Evolutionary conservation across 1,284 basidiomycete genomes (phyloP), one percentile per base, ranked within the genome.

Genomic region (Singerocomus rubriflavus): DNA sequence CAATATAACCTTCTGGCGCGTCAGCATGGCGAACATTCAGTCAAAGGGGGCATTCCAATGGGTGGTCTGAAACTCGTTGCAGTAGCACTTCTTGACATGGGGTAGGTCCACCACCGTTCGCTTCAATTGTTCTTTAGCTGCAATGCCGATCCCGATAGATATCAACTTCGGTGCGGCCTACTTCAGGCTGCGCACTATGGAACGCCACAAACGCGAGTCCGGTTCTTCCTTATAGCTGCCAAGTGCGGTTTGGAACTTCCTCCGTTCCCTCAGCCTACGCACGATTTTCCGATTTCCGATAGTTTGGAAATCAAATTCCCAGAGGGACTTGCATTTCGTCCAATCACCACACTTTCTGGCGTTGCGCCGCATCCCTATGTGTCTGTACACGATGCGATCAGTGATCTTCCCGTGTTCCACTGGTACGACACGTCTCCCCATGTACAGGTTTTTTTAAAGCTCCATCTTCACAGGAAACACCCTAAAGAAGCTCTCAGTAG

Each of bases 121-220:
- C 8, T 33, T 45, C 32, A 12, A 27, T 41, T 5, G n/a, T 5
- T 21, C 6, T 25, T 40, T 32, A 17, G 31, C 44, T 12, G 12
- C 14, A 13, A 38, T 42, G 27, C 46, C 12, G 13, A 37, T 45
- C 42, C 14, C 3, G 5, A 26, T 38, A 89, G 86, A 13, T 90
- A 89, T 62, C 87, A 89, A 62, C 71, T 85, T 6, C 75, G 80
- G 0, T 83, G 78, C 59, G 75, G 72, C 6, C 67, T 85, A 0
- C 69, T 90, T 0, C 82, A 91, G 66, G 85, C 85, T 8, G 85
- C 73, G 1, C 79, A 87, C 50, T 89, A 88, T 58, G 87, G 88
- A 2, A 74, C 82, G 2, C 88, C 88, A 2, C 88, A 91, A 65
- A 64, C 72, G 3, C 76, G 88, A 1, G 68, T 82, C 30, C 78